phyloP scores from a whole-genome alignment of 768 basidiomycete genomes.

The Naganishia randhawae region DNA sequence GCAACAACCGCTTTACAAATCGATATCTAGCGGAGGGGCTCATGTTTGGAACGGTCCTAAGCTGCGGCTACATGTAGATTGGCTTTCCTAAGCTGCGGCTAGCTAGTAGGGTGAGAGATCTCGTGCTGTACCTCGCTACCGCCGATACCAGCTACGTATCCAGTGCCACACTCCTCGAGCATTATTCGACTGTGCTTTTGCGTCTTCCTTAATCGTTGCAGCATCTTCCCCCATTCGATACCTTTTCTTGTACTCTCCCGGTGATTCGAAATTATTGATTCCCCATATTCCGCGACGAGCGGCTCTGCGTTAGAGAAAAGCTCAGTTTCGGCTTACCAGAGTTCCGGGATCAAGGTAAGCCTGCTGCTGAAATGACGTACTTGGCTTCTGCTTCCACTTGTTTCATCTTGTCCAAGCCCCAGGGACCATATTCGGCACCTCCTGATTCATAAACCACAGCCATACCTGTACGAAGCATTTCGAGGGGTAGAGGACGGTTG shows the following conservation, averaged over 20 bases:
- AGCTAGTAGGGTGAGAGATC: neutral
- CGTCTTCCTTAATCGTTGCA: neutral
- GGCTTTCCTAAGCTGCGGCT: too few relatives aligned
- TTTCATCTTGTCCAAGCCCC: slow-evolving; percentile 64
- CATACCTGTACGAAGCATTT: slow-evolving; percentile 78
- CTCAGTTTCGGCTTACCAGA: neutral
- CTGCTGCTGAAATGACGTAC: slow-evolving; percentile 53
- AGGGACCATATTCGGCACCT: slow-evolving; percentile 73
- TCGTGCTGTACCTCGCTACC: neutral
- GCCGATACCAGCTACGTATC: slow-evolving; percentile 15
- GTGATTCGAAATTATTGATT: slow-evolving; percentile 59
- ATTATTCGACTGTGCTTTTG: neutral
- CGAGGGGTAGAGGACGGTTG: slow-evolving; percentile 58
- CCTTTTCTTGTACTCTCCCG: slow-evolving; percentile 75
- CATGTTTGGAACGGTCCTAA: too few relatives aligned
- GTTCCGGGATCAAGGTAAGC: neutral
- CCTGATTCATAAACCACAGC: slow-evolving; percentile 70
- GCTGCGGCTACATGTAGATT: too few relatives aligned
- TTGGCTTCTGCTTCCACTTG: slow-evolving; percentile 64
- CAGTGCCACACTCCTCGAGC: neutral
- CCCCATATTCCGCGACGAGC: slow-evolving; percentile 74
- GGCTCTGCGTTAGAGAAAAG: slow-evolving; percentile 51
- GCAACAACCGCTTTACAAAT: too few relatives aligned
- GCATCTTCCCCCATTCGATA: slow-evolving; percentile 40
- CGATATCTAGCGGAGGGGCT: too few relatives aligned